Conservation (phyloP, 495 filamentous ascomycete species). For the Podospora australis region DNA sequence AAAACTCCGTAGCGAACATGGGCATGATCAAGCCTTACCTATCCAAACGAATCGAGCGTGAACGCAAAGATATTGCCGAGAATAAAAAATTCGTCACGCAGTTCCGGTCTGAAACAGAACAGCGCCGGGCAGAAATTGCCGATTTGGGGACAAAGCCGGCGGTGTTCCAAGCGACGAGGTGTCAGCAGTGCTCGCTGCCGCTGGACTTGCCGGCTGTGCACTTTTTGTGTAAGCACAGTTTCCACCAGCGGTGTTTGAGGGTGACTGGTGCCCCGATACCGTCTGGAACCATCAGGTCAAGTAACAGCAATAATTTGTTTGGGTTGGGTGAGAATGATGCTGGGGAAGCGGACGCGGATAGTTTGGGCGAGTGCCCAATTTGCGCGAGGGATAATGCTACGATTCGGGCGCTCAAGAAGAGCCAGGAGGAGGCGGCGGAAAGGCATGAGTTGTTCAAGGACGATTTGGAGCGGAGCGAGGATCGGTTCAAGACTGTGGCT, state of each 20-base stretch:
- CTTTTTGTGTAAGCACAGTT: slow-evolving; percentile 93
- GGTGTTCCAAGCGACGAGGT: slow-evolving; percentile 86
- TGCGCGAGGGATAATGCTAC: slow-evolving; percentile 80
- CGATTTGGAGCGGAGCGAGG: slow-evolving; percentile 69
- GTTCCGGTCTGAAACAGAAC: slow-evolving; percentile 79
- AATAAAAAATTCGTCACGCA: slow-evolving; percentile 78
- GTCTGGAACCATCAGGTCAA: too few species aligned
- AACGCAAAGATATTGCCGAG: slow-evolving; percentile 73
- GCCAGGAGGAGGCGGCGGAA: slow-evolving; percentile 82
- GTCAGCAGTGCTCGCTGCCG: slow-evolving; percentile 64
- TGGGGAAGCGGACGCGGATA: slow-evolving; percentile 44
- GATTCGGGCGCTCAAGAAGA: slow-evolving; percentile 73
- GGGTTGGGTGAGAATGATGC: slow-evolving; percentile 15
- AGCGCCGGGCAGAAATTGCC: slow-evolving; percentile 68
- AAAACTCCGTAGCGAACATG: slow-evolving; percentile 75
- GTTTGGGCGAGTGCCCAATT: slow-evolving; percentile 70
- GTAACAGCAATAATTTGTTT: slow-evolving; percentile 21
- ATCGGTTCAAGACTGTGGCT: slow-evolving; percentile 80
- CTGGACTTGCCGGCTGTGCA: slow-evolving; percentile 87
- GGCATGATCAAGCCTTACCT: slow-evolving; percentile 94
- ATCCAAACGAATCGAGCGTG: slow-evolving; percentile 76
- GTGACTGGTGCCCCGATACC: slow-evolving; percentile 23
- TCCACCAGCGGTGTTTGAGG: slow-evolving; percentile 79
- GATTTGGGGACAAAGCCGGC: slow-evolving; percentile 70
- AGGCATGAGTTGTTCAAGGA: slow-evolving; percentile 85